Conservation (phyloP, 345 rosid species). For the Eucalyptus regnans region DNA sequence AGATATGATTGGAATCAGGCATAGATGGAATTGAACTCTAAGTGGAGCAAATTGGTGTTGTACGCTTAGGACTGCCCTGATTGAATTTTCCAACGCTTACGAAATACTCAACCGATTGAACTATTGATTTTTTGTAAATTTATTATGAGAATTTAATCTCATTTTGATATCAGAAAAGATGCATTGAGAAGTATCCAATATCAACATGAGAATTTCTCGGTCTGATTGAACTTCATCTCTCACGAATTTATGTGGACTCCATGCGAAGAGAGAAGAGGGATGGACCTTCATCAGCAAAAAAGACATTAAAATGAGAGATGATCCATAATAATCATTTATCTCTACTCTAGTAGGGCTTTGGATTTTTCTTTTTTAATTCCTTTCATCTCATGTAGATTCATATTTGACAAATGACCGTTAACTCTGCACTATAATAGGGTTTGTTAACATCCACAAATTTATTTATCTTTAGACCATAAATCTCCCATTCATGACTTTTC, state of each 20-base stretch:
- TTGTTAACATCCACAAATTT: background rate
- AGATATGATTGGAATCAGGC: background rate
- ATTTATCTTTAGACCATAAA: background rate
- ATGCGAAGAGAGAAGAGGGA: background rate
- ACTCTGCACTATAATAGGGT: background rate
- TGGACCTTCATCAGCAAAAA: background rate
- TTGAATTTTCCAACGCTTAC: rapidly evolving
- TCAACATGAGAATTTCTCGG: background rate
- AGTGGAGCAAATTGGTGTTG: background rate
- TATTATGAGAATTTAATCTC: background rate
- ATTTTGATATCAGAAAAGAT: background rate
- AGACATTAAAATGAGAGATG: background rate
- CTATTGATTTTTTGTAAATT: background rate
- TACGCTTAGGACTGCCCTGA: background rate
- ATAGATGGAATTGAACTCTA: background rate
- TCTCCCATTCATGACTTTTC: background rate
- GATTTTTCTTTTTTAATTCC: background rate
- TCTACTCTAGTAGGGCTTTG: background rate
- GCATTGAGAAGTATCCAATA: background rate
- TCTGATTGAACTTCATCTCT: background rate
- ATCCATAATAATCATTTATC: background rate
- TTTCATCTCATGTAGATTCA: background rate
- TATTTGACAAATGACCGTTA: rapidly evolving
- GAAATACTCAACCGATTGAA: background rate
- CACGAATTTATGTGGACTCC: background rate